Evolutionary conservation across 768 basidiomycete species (phyloP), one percentile per base, ranked within the genome.

Genomic region (Naematelia aurantialba): DNA sequence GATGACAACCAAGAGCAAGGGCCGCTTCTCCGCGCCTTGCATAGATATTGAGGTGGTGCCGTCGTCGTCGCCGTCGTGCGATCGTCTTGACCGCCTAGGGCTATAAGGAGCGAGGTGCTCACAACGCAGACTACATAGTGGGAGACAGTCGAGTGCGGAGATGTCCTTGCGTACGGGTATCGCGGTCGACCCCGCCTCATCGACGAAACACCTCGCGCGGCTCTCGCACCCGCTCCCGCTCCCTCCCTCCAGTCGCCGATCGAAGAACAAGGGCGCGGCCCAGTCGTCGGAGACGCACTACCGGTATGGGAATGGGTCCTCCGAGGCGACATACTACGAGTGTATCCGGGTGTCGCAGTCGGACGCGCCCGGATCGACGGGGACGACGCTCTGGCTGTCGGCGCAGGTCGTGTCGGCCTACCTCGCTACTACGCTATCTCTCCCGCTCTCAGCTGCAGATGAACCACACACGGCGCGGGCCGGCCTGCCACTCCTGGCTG

Each of bases 321-420:
- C 12, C 22, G 11, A 22, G 12, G 47, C 12, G 11, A 49, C 12
- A 24, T 24, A 22, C 47, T 12, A 49, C 19, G 19, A 44, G 42
- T 12, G 24, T 12, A 26, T 25, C 50, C n/a, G 21, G 50, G 5
- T 52, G 14, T 17, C 17, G 24, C 21, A 27, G 21, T 19, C 44
- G 10, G 30, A 31, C 2, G 50, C 42, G 42, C 59, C 73, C 3
- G 67, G 76, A 14, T 83, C 85, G 24, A 91, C 88, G 59, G 90
- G 90, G 17, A 90, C 89, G 2, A 84, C 87, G 1, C 83, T 91
- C 52, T 91, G 90, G 90, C 84, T 91, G 53, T 85, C 84, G 44
- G 87, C 85, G 0, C 89, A 93, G 75, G 82, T 87, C 70, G 81
- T 91, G 39, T 81, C 87, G 17, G 68, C 80, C 45, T 89, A 85